A percentile compares a stretch with the other conserved stretches of the same genome.
Conservation (phyloP, 441 rosid genomes). For the Flueggea neowawraea region DNA sequence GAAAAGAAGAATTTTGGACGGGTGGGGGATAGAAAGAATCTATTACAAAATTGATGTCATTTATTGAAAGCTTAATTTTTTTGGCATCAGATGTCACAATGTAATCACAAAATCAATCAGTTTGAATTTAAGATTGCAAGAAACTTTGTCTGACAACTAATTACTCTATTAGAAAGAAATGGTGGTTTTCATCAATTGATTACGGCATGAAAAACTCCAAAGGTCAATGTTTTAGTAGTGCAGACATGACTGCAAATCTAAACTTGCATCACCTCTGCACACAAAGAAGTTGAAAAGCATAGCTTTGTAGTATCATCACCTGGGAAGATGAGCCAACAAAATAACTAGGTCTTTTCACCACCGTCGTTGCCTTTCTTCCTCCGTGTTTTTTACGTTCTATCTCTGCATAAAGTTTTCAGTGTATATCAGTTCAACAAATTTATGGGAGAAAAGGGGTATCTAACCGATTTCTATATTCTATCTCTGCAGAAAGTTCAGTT, state of each 20-base stretch:
- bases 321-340: conserved; percentile 17
- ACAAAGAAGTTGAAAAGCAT: conserved; percentile 31
- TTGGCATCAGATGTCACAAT: no score
- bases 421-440: not conserved
- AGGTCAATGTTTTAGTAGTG: no score
- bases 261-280: conserved; percentile 20
- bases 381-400: conserved; percentile 5
- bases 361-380: conserved; percentile 1
- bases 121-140: no score
- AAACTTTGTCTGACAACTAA: no score
- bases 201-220: no score
- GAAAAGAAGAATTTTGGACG: no score
- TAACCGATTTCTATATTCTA: not conserved
- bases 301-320: conserved; percentile 42
- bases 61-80: no score
- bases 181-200: no score
- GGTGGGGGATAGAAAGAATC: no score
- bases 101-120: no score
- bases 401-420: conserved; percentile 11
- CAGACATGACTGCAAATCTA: not conserved
- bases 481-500: conserved; percentile 9
- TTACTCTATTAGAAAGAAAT: no score
- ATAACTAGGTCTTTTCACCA: conserved; percentile 1
- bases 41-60: no score
- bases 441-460: not conserved